These are phyloP conservation scores for Ogataea parapolymorpha DNA, from an alignment of 805 yeast genomes.

Conservation along the genomic window DNA sequence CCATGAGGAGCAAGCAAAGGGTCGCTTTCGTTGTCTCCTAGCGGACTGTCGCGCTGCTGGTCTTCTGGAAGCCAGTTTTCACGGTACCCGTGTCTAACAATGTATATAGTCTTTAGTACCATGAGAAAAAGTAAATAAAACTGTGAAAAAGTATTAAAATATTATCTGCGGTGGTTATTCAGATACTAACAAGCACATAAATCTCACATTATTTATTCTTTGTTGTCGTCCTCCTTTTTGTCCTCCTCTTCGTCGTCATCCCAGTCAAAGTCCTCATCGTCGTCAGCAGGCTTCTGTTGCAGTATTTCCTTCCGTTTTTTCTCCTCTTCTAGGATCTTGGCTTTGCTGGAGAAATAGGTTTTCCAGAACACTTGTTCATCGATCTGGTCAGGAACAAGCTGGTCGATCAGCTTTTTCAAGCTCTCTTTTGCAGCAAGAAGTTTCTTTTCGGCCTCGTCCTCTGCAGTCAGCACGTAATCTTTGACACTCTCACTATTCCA, in stretches of 20 bases:
- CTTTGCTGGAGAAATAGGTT: conserved; percentile 56
- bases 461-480: conserved; percentile 42
- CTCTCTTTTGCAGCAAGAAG: conserved; percentile 45
- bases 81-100: conserved; percentile 86
- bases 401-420: conserved; percentile 52
- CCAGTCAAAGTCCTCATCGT: conserved; percentile 48
- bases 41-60: conserved; percentile 79
- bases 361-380: conserved; percentile 70
- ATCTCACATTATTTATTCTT: background rate
- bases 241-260: conserved; percentile 53
- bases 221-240: conserved; percentile 6
- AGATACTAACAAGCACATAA: background rate
- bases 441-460: conserved; percentile 42
- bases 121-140: conserved; percentile 24
- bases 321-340: conserved; percentile 58
- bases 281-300: conserved; percentile 35
- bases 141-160: background rate
- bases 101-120: conserved; percentile 57
- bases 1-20: conserved; percentile 89
- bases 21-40: conserved; percentile 81
- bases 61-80: conserved; percentile 88
- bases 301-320: conserved; percentile 61
- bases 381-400: conserved; percentile 60
- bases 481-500: conserved; percentile 35
- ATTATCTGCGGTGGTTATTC: background rate